Evolutionary conservation across 192 early-diverging fungal genomes (phyloP).

Genomic region (Radiomyces spectabilis): DNA sequence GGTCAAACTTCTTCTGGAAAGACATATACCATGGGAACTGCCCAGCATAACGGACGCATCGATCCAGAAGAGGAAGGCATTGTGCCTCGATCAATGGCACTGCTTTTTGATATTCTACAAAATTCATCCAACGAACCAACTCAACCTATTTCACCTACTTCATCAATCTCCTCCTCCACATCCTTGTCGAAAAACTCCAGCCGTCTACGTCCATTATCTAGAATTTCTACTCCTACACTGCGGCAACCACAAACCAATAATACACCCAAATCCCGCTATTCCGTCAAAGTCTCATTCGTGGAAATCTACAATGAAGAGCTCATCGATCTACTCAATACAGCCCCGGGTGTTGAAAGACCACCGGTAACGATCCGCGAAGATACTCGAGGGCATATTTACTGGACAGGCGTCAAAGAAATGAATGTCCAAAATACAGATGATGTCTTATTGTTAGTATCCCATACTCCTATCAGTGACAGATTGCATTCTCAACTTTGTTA

Average conservation of each 20-base stretch:
- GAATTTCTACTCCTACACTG: conserved; percentile 5
- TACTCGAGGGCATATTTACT: conserved; percentile 74
- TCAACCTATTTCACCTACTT: conserved; percentile 24
- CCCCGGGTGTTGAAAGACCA: conserved; percentile 42
- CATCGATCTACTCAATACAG: conserved; percentile 72
- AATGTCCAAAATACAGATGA: conserved; percentile 58
- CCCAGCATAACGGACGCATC: conserved; percentile 21
- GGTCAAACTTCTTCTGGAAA: conserved; percentile 88
- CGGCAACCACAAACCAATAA: neutral
- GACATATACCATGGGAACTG: conserved; percentile 90
- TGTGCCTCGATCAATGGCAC: conserved; percentile 65
- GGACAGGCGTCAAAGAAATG: conserved; percentile 74
- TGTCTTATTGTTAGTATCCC: conserved; percentile 33
- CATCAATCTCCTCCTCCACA: conserved; percentile 64
- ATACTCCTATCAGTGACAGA: neutral
- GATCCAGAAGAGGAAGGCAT: conserved; percentile 33
- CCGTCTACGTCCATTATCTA: conserved; percentile 27
- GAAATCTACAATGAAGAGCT: conserved; percentile 95
- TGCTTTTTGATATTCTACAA: conserved; percentile 44
- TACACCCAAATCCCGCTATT: conserved; percentile 21
- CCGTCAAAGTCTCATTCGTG: conserved; percentile 73
- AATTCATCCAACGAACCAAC: too few relatives aligned
- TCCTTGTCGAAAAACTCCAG: conserved; percentile 40
- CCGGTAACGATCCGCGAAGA: conserved; percentile 64
- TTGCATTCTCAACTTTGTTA: neutral